Conservation (phyloP, 768 basidiomycete genomes). For the Collybiopsis confluens region DNA sequence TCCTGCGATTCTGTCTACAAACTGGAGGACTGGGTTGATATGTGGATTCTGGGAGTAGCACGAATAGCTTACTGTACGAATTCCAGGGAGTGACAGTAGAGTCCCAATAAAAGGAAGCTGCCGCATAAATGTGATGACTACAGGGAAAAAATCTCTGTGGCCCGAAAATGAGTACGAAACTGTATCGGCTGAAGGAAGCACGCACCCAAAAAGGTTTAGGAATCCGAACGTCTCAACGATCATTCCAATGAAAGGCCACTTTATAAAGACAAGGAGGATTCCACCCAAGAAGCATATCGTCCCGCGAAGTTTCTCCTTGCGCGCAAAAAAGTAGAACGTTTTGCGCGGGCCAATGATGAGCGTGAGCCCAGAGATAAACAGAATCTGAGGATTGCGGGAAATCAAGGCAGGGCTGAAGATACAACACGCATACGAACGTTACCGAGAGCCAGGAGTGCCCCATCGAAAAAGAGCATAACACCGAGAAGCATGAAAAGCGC, state of each 20-base stretch:
- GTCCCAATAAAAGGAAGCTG: constrained; percentile 92
- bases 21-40: too few species aligned
- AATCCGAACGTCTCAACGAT: constrained; percentile 95
- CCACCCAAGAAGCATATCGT: constrained; percentile 86
- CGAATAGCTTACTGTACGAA: constrained; percentile 67
- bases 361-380: constrained; percentile 92
- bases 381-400: constrained; percentile 53
- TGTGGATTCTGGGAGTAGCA: too few species aligned
- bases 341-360: constrained; percentile 96
- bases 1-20: constrained; percentile 76
- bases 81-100: constrained; percentile 80
- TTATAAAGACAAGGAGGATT: constrained; percentile 88
- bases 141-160: constrained; percentile 95
- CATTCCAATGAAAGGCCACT: constrained; percentile 93
- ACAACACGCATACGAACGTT: constrained; percentile 52
- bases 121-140: constrained; percentile 92
- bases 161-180: background rate
- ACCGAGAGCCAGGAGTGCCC: constrained; percentile 91
- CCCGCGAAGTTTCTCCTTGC: constrained; percentile 91
- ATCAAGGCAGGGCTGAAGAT: background rate
- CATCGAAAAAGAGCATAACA: constrained; percentile 95
- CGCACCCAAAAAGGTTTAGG: constrained; percentile 93
- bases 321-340: constrained; percentile 97
- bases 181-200: constrained; percentile 7
- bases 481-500: constrained; percentile 95